Conservation (phyloP, 2,329 filamentous ascomycete species). For the Fusarium ramigenum region DNA sequence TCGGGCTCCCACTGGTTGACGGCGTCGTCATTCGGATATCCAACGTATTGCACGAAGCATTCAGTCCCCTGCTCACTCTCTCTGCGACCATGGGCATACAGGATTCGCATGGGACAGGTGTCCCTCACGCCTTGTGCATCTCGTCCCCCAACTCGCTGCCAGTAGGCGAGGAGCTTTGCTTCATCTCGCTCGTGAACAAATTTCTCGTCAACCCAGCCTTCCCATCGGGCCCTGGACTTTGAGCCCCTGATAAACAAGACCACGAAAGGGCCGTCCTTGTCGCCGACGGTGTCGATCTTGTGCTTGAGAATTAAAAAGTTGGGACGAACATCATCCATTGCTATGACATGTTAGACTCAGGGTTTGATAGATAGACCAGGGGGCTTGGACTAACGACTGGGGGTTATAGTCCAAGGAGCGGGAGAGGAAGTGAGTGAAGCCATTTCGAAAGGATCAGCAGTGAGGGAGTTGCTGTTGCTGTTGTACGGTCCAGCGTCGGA, state of each 20-base stretch:
- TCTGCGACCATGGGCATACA: background rate
- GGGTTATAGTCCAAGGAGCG: background rate
- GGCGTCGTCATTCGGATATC: background rate
- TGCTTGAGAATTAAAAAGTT: background rate
- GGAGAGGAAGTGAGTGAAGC: background rate
- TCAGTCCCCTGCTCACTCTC: too few relatives aligned
- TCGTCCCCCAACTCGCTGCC: background rate
- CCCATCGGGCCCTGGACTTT: background rate
- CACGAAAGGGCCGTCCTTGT: background rate
- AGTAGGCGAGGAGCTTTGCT: background rate
- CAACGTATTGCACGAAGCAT: background rate
- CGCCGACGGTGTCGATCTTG: background rate
- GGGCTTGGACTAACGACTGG: background rate
- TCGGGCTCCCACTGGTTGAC: background rate
- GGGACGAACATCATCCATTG: background rate
- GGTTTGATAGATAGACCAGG: rapidly evolving
- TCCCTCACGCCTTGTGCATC: background rate
- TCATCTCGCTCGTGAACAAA: background rate
- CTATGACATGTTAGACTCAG: background rate
- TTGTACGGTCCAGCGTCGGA: rapidly evolving
- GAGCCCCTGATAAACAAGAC: background rate
- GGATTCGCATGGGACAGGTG: background rate
- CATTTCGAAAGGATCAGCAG: background rate
- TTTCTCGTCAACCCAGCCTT: background rate
- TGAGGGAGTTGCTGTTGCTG: background rate